Evolutionary conservation across 306 rosid genomes (phyloP), one percentile per base, ranked within the genome.

Genomic region (Cicer yamashitae): DNA sequence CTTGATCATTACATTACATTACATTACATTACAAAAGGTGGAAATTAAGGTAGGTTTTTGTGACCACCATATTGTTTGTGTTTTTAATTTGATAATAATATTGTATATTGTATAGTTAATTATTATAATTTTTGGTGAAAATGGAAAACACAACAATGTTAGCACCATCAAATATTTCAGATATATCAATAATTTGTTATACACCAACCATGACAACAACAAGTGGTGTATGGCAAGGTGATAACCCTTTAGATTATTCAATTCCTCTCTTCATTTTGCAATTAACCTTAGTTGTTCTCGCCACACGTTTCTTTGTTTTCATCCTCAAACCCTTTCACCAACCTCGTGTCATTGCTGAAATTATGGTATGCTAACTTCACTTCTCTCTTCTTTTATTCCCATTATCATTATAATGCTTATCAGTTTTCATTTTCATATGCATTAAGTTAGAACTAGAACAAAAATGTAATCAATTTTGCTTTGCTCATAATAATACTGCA

Each of bases 301-400:
- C 82, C 75, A 91, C 98, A 70, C 96, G 96, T 57, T 0, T 83
- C 30, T 79, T 93, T 40, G 90, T 86, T 58, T 76, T 85, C 83
- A 17, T 90, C 79, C 88, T 93, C 82, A 89, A 76, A 77, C 96
- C 96, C 66, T 80, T 93, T 41, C 89, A 90, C 39, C 96, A 91
- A 76, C 96, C 98, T 71, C 94, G 96, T 25, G 96, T 91, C 30
- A 85, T 93, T 50, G 86, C 93, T 6, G 96, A 93, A 87, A 84
- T 90, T 58, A 0, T 93, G 86, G 98, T 90, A 73, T 17, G 56
- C 10, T 64, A 51, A 43, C 17, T 30, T 64, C 39, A 8, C 37
- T 34, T 59, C 14, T 59, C 50, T 60, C 66, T 34, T 37, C 4
- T 30, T 30, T 30, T 30, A 30, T 30, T 30, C 6, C 37, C 5